phyloP scores from a whole-genome alignment of 78 protist species.

The Isochrysis galbana region DNA sequence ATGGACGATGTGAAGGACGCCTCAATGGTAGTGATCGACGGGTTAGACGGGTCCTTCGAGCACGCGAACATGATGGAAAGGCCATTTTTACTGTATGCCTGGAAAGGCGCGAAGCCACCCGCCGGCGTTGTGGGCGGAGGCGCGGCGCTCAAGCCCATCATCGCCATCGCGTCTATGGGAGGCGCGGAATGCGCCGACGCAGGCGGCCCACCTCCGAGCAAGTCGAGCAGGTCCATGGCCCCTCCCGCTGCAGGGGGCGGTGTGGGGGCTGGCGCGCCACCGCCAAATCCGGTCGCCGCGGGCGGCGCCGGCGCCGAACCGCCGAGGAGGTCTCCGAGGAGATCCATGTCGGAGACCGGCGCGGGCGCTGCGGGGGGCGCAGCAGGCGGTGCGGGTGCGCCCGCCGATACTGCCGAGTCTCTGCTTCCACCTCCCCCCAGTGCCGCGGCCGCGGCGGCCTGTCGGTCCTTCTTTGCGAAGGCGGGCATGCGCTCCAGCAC shows the following conservation, averaged over 20 bases:
- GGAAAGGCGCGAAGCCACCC: not conserved
- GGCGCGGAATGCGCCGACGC: conserved; percentile 4
- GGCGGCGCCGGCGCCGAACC: not conserved
- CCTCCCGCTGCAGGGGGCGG: not conserved
- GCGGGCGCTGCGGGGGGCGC: not conserved
- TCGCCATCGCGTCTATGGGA: not conserved
- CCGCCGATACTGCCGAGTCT: not conserved
- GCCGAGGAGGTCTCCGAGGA: not conserved
- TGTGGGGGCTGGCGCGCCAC: not conserved
- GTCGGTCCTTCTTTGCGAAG: conserved; percentile 54
- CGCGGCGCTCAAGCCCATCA: not conserved
- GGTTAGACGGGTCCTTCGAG: conserved; percentile 20
- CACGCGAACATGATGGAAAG: not conserved
- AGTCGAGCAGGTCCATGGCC: not conserved
- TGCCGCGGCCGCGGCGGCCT: not conserved
- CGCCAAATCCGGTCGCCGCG: not conserved
- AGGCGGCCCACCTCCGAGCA: not conserved
- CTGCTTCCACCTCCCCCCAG: not conserved
- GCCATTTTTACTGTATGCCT: not conserved
- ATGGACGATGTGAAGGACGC: not conserved
- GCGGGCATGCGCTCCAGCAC: conserved; percentile 62
- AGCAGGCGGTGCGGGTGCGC: not conserved
- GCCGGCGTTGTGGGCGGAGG: not conserved
- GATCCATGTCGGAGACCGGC: not conserved
- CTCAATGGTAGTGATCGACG: not conserved